Evolutionary conservation across 2,329 filamentous ascomycete genomes (phyloP).

Genomic region (Sporothrix curviconia): DNA sequence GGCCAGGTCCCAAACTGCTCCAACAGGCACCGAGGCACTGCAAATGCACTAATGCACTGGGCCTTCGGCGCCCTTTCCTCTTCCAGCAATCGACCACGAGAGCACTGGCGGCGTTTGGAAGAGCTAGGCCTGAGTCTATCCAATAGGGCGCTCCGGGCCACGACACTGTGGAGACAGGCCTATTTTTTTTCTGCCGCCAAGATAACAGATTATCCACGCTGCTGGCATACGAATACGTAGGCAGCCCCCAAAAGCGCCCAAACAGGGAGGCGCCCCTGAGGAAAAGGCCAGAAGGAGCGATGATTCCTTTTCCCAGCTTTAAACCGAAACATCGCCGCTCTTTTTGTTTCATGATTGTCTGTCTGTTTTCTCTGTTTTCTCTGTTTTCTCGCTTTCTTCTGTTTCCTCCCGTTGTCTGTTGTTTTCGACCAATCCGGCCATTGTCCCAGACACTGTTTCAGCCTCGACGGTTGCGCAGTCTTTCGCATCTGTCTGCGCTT

Average conservation of each 20-base stretch:
- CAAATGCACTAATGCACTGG: background rate
- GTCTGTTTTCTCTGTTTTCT: background rate
- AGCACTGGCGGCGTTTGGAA: no score
- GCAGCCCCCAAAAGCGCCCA: background rate
- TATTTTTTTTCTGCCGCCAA: conserved; percentile 4
- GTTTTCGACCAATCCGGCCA: no score
- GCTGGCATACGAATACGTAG: background rate
- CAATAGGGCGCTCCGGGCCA: background rate
- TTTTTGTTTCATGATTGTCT: background rate
- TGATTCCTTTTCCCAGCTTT: background rate
- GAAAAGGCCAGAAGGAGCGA: background rate
- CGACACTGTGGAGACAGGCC: background rate
- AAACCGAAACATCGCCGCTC: background rate
- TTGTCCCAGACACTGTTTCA: background rate
- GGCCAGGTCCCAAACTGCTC: no score
- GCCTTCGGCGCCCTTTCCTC: background rate
- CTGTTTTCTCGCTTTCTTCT: background rate
- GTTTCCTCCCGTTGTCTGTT: no score
- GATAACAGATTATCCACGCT: background rate
- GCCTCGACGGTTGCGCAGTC: background rate
- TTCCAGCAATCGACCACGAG: conserved; percentile 12
- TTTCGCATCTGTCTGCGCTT: background rate
- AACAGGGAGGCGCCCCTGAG: background rate
- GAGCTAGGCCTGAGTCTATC: background rate
- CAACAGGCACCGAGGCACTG: background rate